Conservation (phyloP, 306 rosid genomes). For the Geum urbanum region DNA sequence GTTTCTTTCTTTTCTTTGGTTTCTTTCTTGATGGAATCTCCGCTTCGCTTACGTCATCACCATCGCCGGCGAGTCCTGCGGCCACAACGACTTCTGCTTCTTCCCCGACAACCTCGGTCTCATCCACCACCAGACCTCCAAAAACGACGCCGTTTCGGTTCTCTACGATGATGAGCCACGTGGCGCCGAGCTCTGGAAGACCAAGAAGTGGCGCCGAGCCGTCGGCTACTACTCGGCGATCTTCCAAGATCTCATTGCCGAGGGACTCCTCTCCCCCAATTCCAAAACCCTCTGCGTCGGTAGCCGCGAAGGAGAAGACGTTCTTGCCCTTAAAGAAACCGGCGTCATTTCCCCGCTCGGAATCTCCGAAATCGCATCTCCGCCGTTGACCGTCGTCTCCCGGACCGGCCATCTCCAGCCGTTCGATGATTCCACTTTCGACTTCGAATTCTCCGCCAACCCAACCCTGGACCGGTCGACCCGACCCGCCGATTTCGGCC, state of each 20-base stretch:
- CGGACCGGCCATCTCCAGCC: constrained; percentile 33
- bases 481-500: constrained; percentile 29
- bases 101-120: constrained; percentile 22
- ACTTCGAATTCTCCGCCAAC: constrained; percentile 44
- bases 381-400: constrained; percentile 30
- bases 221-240: constrained; percentile 41
- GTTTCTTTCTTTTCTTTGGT: not conserved
- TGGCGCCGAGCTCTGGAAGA: constrained; percentile 7
- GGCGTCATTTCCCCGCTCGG: constrained; percentile 39
- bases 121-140: not conserved
- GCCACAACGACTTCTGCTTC: constrained; percentile 41
- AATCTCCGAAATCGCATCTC: constrained; percentile 35
- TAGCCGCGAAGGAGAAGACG: constrained; percentile 39
- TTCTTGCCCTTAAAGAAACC: constrained; percentile 37
- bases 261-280: constrained; percentile 36
- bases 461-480: constrained; percentile 22
- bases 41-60: constrained; percentile 46
- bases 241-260: constrained; percentile 44
- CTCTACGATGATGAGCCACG: not conserved
- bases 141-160: not conserved
- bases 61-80: constrained; percentile 37
- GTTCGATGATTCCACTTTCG: constrained; percentile 28
- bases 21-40: constrained; percentile 33
- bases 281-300: constrained; percentile 44
- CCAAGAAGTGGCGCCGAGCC: constrained; percentile 34